Conservation (phyloP, 2,329 filamentous ascomycete species). For the Diaporthe vexans region DNA sequence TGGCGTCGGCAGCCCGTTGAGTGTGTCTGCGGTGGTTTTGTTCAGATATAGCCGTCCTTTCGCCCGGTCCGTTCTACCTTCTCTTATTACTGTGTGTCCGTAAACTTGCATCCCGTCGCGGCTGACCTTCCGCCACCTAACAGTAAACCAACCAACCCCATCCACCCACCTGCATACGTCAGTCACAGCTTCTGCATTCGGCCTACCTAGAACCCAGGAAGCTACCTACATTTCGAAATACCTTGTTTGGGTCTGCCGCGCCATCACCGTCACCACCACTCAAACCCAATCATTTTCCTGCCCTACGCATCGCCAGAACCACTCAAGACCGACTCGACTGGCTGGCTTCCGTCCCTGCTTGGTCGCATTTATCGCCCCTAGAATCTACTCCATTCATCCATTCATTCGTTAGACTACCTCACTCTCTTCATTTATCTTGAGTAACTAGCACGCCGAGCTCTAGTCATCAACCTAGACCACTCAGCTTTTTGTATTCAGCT, state of each 20-base stretch:
- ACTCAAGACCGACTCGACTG: not conserved
- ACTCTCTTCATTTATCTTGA: not conserved
- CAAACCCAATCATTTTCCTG: constrained; percentile 22
- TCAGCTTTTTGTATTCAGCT: not conserved
- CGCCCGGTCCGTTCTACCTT: not conserved
- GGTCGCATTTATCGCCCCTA: not conserved
- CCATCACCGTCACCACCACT: constrained; percentile 24
- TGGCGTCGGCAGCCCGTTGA: no score
- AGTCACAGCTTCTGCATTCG: constrained; percentile 24
- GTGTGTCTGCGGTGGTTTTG: not conserved
- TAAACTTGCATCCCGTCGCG: not conserved
- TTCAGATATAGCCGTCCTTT: not conserved
- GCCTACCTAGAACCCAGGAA: not conserved
- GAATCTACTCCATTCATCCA: not conserved
- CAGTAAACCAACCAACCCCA: not conserved
- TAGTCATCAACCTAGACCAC: not conserved
- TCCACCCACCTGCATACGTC: constrained; percentile 28
- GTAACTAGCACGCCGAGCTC: not conserved
- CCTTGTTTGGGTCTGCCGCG: not conserved
- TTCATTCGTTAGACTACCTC: not conserved
- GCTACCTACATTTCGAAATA: constrained; percentile 5
- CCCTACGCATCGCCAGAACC: constrained; percentile 16
- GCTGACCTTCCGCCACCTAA: constrained; percentile 14
- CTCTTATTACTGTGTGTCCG: not conserved
- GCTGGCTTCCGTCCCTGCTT: constrained; percentile 9